Evolutionary conservation across 345 rosid species (phyloP).

Genomic region (Bretschneidera sinensis): DNA sequence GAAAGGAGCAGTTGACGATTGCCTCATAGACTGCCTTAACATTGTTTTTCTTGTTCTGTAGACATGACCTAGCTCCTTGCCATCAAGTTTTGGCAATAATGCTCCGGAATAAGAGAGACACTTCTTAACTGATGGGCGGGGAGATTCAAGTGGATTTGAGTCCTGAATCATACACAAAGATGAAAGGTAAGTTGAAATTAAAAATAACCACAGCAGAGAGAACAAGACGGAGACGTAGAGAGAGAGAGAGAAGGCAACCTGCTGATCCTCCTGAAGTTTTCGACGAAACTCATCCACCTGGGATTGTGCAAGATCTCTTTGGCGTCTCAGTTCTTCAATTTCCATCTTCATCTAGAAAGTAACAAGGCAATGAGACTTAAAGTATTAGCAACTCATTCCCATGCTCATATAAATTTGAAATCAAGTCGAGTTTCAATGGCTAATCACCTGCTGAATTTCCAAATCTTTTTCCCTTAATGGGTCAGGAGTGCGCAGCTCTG

Average conservation of each 20-base stretch:
- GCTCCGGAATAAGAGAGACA: slow-evolving; percentile 84
- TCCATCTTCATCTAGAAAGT: slow-evolving; percentile 84
- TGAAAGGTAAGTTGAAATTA: slow-evolving; percentile 9
- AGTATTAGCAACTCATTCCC: slow-evolving; percentile 10
- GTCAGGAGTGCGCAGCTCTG: slow-evolving; percentile 93
- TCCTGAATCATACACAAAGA: slow-evolving; percentile 34
- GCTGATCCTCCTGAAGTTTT: slow-evolving; percentile 65
- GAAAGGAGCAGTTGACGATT: slow-evolving; percentile 93
- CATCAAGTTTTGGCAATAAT: slow-evolving; percentile 45
- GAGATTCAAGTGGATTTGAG: slow-evolving; percentile 46
- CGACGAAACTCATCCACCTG: slow-evolving; percentile 77
- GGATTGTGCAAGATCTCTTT: slow-evolving; percentile 81
- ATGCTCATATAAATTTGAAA: not conserved
- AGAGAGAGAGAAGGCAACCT: slow-evolving; percentile 28
- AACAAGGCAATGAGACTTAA: slow-evolving; percentile 11
- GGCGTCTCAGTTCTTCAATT: slow-evolving; percentile 78
- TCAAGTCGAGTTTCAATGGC: not conserved
- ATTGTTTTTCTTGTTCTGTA: slow-evolving; percentile 59
- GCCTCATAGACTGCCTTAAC: slow-evolving; percentile 84
- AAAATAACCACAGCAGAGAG: not conserved
- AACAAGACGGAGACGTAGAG: slow-evolving; percentile 8
- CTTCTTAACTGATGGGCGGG: slow-evolving; percentile 69
- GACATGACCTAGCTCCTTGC: slow-evolving; percentile 39
- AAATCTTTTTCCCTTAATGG: slow-evolving; percentile 84
- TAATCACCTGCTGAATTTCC: slow-evolving; percentile 73